Evolutionary conservation across 2,329 filamentous ascomycete genomes (phyloP).

Genomic region (Cladophialophora immunda): DNA sequence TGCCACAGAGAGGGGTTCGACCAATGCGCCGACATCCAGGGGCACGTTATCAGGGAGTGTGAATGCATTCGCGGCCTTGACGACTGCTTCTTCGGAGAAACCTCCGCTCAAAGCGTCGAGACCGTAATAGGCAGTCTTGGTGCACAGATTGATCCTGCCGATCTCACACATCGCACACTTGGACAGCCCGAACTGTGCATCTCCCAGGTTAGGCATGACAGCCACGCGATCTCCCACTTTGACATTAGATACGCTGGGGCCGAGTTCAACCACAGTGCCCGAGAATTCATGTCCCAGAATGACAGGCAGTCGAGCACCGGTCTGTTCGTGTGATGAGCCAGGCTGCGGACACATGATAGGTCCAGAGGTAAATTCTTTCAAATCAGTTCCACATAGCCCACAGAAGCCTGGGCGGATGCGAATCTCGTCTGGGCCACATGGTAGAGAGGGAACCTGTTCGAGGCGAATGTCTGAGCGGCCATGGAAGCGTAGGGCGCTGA

Average conservation of each 20-base stretch:
- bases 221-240: conserved; percentile 14
- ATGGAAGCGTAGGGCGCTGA: conserved; percentile 9
- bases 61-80: conserved; percentile 4
- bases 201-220: conserved; percentile 6
- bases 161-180: conserved; percentile 10
- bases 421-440: conserved; percentile 14
- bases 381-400: conserved; percentile 13
- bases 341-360: conserved; percentile 11
- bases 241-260: conserved; percentile 1
- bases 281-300: conserved; percentile 63
- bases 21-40: conserved; percentile 47
- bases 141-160: conserved; percentile 16
- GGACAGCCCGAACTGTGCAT: conserved; percentile 3
- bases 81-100: conserved; percentile 11
- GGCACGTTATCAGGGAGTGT: conserved; percentile 6
- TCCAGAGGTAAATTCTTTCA: conserved; percentile 9
- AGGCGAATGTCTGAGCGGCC: conserved; percentile 1
- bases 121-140: conserved; percentile 9
- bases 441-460: neutral
- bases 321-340: conserved; percentile 39
- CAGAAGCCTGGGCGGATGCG: conserved; percentile 6
- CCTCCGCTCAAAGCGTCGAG: conserved; percentile 10
- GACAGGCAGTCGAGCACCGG: conserved; percentile 57
- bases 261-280: conserved; percentile 50
- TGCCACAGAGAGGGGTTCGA: conserved; percentile 63